Base-by-base conservation (phyloP, 495 filamentous ascomycete genomes). In the Xanthoparmelia taractica region DNA sequence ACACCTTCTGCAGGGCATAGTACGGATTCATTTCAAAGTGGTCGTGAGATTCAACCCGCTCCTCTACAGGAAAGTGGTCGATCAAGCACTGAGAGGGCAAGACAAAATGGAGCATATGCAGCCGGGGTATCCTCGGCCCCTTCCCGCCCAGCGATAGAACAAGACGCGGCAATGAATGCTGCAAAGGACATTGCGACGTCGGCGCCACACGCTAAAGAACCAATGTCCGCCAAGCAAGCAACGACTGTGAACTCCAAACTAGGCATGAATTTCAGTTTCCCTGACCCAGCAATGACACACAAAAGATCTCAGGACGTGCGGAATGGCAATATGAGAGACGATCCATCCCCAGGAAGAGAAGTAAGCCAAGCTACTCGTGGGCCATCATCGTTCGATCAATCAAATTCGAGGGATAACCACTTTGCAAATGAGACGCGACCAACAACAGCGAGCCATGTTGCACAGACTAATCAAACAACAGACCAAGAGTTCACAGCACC, bases 1-100 rank as follows among this genome's bases (percentile, higher is more conserved):
- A 75, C 75, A 66, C 64, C 82, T 34, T 77, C 75, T 20, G 74
- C 74, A 2, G 74, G 73, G 61, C 77, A 77, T 63, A 84, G 81
- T 66, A 81, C 82, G 64, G 83, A 85, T 40, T 83, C 82, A 5
- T 74, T 84, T 48, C 74, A 75, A 17, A 78, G 76, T 58, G 78
- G 77, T 48, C 78, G 82, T 59, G 82, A 83, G 41, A 10, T 41
- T 63, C 65, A 66, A 38, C 17, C 41, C 50, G 29, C 27, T 54
- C 3, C 50, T 11, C 50, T 33, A 34, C 27, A 57, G 27, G 57
- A 60, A 33, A 70, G 65, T 57, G 60, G 58, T 15, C 65, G 67
- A 37, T 64, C 69, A 29, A 67, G 69, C 45, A 57, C 61, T 47
- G 69, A 71, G 20, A 63, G 59, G 34, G 41, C 57, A 52, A 41